Evolutionary conservation across 225 moss, liverwort and hornwort genomes (phyloP), one percentile per base, ranked within the genome.

Genomic region (Antitrichia curtipendula): DNA sequence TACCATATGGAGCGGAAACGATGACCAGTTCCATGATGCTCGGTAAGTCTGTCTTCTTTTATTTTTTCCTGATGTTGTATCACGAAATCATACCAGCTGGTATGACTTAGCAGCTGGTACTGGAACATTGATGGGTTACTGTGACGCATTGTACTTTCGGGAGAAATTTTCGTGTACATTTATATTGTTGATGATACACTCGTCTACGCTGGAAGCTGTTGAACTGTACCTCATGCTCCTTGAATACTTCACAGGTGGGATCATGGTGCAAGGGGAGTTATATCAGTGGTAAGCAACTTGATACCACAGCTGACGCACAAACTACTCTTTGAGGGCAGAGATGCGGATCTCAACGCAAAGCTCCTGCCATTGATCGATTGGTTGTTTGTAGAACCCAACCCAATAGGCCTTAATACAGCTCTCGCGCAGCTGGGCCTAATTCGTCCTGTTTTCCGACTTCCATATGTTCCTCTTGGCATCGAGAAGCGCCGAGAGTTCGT

Each of bases 231-330:
- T 88, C 60, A 84, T 84, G 88, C 69, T 78, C 68, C 43, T 65
- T 68, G 83, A 78, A 58, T 59, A 41, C 63, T 50, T 47, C 65
- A 34, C 91, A 94, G 93, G 92, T 94, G 94, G 94, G 90, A 93
- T 85, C 60, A 94, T 80, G 96, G 96, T 80, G 98, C 95, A 79
- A 93, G 91, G 43, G 98, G 98, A 64, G 96, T 98, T 60, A 93
- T 98, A 63, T 98, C 98, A 61, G 98, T 98, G 38, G 92, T 95
- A 36, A 98, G 98, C 91, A 98, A 98, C 90, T 92, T 98, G 74
- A 90, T 96, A 59, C 98, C 98, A 43, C 91, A 89, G n/a, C 90
- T 96, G 77, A 86, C 94, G 56, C 91, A 91, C 89, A 87, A 93
- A 85, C 72, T 98, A 72, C 90, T 98, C 59, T 95, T 93, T 47